Evolutionary conservation across 441 rosid species (phyloP), one percentile per base, ranked within the genome.

Genomic region (Pelargonium fulgidum): DNA sequence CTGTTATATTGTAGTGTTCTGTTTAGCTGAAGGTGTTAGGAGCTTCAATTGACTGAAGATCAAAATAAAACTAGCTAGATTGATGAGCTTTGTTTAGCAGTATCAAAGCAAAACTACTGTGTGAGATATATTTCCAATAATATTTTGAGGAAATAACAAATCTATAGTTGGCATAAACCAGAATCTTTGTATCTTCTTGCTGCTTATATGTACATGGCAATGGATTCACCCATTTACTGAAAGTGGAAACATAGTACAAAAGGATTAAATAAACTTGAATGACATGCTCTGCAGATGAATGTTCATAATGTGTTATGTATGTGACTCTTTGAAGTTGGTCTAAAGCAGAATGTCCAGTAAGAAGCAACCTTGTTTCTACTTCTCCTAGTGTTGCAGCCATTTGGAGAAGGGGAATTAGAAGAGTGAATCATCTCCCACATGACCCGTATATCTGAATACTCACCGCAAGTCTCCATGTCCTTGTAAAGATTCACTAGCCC

Each of bases 391-490:
- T 12, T 64, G n/a, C 45, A 39, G 62, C 12, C 39, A 50, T 41
- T 62, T 6, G 74, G 69, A 47, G 81, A 54, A 19, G 24, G 67
- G 16, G 50, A 68, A 54, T 6, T 39, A 70, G 83, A 87, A 71
- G 85, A 87, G 54, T 85, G 89, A 74, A 86, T 59, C 75, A 86
- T 79, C 65, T 84, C 77, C 91, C 90, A 86, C 90, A 86, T 81
- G 72, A 88, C 86, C 61, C 81, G 83, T 73, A 85, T 85, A 68
- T 88, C 90, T 66, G 74, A 76, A 41, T 85, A 86, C 68, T 81
- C 89, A 0, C 76, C 71, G 41, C 85, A 86, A 20, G 84, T 79
- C 70, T 86, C 93, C 87, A 85, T 78, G 76, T 85, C 90, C 81
- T 84, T 78, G 80, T 78, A 75, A 16, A 88, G 83, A 68, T 54